These are phyloP conservation scores for Umbelopsis sp. DNA, from an alignment of 192 early-diverging fungal genomes.

Conservation along the genomic window DNA sequence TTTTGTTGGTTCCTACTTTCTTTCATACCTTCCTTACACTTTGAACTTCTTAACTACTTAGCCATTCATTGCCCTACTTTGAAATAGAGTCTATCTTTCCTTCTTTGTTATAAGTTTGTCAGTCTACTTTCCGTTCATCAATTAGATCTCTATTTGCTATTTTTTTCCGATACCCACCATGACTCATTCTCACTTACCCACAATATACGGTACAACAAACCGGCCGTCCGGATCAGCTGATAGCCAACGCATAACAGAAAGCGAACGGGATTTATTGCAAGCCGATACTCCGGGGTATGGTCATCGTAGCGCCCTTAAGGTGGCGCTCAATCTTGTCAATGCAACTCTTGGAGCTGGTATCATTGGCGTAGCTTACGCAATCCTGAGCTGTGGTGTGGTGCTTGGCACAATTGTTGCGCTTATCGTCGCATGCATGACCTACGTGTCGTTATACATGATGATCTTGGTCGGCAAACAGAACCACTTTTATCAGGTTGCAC, in stretches of 20 bases:
- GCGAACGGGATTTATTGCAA: conserved; percentile 33
- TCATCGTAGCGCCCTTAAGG: conserved; percentile 41
- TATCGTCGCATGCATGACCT: conserved; percentile 51
- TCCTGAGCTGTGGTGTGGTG: conserved; percentile 51
- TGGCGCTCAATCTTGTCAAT: conserved; percentile 69
- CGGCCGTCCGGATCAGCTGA: neutral
- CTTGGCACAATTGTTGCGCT: conserved; percentile 53
- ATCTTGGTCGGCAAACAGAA: conserved; percentile 56
- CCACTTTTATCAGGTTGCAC: conserved; percentile 59
- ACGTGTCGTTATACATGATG: conserved; percentile 57
- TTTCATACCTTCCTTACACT: too few species aligned
- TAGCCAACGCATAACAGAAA: conserved; percentile 20
- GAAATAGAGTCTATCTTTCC: too few species aligned
- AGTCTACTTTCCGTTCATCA: too few species aligned
- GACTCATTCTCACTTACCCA: conserved; percentile 17
- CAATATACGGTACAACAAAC: neutral
- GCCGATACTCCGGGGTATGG: conserved; percentile 47
- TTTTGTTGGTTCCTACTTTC: too few species aligned
- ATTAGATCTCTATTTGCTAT: too few species aligned
- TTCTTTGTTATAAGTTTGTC: too few species aligned
- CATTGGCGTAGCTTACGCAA: conserved; percentile 51
- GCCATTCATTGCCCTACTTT: too few species aligned
- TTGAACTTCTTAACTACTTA: too few species aligned
- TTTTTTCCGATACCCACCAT: neutral
- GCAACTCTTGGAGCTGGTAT: conserved; percentile 73